These are phyloP conservation scores for Aegilops sharonensis DNA, from an alignment of 176 grass and related monocot genomes.

Conservation along the genomic window DNA sequence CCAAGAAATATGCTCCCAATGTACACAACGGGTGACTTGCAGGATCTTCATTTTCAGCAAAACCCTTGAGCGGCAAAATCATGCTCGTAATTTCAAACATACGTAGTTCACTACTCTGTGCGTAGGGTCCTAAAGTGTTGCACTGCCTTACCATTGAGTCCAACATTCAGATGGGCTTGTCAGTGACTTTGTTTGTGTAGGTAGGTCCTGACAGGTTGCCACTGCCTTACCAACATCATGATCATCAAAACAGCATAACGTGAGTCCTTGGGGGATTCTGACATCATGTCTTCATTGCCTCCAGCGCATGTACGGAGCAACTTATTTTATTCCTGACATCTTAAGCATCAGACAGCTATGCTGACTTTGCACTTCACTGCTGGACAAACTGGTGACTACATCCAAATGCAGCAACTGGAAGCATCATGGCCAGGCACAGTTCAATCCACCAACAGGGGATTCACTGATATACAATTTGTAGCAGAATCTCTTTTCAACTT, in stretches of 20 bases:
- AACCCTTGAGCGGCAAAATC: background rate
- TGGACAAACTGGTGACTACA: background rate
- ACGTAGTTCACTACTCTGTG: background rate
- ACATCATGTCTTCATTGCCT: background rate
- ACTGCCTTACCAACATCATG: background rate
- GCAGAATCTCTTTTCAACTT: constrained; percentile 9
- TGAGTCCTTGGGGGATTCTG: background rate
- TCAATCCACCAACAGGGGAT: constrained; percentile 3
- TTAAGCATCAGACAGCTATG: background rate
- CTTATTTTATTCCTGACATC: background rate
- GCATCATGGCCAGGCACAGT: background rate
- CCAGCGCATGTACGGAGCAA: background rate
- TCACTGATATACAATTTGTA: background rate
- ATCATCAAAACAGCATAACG: background rate
- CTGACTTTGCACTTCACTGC: background rate
- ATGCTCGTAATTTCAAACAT: background rate
- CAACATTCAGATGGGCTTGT: background rate
- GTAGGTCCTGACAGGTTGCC: background rate
- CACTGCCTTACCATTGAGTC: background rate
- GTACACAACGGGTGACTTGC: background rate
- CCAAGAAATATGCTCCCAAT: background rate
- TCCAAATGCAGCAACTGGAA: constrained; percentile 25
- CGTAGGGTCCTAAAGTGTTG: background rate
- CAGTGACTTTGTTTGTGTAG: background rate
- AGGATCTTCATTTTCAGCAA: background rate